Evolutionary conservation across 306 rosid genomes (phyloP).

Genomic region (Corylus heterophylla): DNA sequence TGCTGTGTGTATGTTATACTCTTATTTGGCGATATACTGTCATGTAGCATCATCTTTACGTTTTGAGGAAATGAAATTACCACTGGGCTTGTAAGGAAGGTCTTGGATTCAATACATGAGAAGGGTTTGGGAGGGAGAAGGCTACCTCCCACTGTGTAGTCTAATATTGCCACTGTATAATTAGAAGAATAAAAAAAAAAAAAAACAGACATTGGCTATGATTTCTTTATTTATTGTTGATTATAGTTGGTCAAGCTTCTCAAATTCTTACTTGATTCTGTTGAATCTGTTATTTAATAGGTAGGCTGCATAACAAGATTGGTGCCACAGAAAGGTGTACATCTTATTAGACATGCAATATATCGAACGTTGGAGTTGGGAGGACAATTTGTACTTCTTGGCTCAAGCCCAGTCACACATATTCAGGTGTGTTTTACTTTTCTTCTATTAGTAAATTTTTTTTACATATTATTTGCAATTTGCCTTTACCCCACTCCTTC

Average conservation of each 20-base stretch:
- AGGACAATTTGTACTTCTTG: slow-evolving; percentile 95
- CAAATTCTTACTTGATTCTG: slow-evolving; percentile 11
- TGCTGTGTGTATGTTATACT: background rate
- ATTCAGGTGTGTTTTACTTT: slow-evolving; percentile 61
- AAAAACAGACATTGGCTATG: background rate
- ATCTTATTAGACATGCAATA: slow-evolving; percentile 91
- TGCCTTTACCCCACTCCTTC: too few relatives aligned
- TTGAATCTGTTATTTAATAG: slow-evolving; percentile 45
- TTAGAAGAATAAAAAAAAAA: background rate
- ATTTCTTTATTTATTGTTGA: background rate
- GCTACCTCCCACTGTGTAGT: background rate
- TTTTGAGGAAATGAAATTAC: background rate
- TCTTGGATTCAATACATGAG: background rate
- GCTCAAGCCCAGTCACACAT: slow-evolving; percentile 90
- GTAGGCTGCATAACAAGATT: slow-evolving; percentile 93
- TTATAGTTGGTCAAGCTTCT: slow-evolving; percentile 22
- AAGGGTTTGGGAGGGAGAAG: background rate
- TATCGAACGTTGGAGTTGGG: slow-evolving; percentile 82
- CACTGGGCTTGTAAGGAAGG: background rate
- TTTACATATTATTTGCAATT: too few relatives aligned
- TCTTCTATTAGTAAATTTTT: background rate
- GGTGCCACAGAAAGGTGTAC: slow-evolving; percentile 98
- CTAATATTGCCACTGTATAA: background rate
- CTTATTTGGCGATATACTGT: background rate
- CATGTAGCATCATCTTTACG: background rate